A percentile compares a stretch with the other conserved stretches of the same genome.
Conservation (phyloP, 2,329 filamentous ascomycete genomes). For the Ophiobolus disseminans region DNA sequence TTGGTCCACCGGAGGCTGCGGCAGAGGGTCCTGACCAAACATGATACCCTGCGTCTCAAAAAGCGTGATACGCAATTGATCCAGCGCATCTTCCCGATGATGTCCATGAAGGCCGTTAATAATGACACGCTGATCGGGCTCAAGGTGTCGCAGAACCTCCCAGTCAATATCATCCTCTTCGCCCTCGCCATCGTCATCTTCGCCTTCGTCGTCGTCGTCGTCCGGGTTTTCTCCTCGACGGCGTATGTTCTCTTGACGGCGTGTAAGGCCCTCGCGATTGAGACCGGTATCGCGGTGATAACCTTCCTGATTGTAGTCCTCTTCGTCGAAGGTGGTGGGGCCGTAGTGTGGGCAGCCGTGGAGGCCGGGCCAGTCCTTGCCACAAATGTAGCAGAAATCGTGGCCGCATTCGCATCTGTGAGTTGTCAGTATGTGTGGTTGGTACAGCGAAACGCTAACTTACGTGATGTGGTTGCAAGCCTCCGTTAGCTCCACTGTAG, state of each 20-base stretch:
- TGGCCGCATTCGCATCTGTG: constrained; percentile 36
- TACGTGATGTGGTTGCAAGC: constrained; percentile 46
- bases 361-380: constrained; percentile 33
- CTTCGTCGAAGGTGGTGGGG: constrained; percentile 29
- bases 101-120: constrained; percentile 16
- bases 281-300: constrained; percentile 37
- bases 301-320: constrained; percentile 42
- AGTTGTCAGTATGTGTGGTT: background rate
- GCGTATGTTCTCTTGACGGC: constrained; percentile 15
- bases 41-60: constrained; percentile 22
- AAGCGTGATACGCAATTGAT: constrained; percentile 24
- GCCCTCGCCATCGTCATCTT: background rate
- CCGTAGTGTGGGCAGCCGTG: constrained; percentile 45
- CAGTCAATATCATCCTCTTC: constrained; percentile 10
- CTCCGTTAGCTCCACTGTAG: constrained; percentile 37
- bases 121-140: constrained; percentile 10
- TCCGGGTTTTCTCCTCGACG: constrained; percentile 10
- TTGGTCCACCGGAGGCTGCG: background rate
- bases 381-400: constrained; percentile 46
- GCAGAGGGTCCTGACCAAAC: constrained; percentile 6
- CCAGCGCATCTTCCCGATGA: constrained; percentile 18
- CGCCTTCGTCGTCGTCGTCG: constrained; percentile 13
- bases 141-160: constrained; percentile 25
- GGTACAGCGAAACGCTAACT: background rate
- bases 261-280: constrained; percentile 31